A percentile compares a stretch with the other conserved stretches of the same genome.
Evolutionary conservation across 2,329 filamentous ascomycete genomes (phyloP).

Genomic region (Metarhizium robertsii): DNA sequence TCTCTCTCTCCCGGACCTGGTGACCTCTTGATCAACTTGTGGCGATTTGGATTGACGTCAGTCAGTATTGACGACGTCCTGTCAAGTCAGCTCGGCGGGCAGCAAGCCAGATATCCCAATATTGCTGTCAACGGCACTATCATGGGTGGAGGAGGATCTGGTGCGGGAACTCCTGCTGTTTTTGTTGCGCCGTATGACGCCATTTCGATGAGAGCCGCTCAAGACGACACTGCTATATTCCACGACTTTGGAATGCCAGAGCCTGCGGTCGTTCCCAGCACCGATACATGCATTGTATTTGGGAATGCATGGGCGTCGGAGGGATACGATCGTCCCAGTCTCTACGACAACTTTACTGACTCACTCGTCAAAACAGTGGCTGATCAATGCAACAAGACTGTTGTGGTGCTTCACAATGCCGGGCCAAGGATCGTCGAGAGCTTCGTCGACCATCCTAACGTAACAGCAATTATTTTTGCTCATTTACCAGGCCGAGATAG

Average conservation of each 20-base stretch:
- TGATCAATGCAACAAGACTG: constrained; percentile 47
- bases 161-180: constrained; percentile 35
- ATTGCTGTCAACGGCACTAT: constrained; percentile 34
- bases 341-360: constrained; percentile 59
- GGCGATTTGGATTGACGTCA: constrained; percentile 22
- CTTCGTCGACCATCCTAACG: constrained; percentile 54
- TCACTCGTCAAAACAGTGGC: constrained; percentile 48
- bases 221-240: constrained; percentile 47
- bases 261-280: constrained; percentile 37
- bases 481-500: constrained; percentile 57
- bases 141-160: constrained; percentile 36
- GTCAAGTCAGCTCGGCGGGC: constrained; percentile 15
- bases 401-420: constrained; percentile 56
- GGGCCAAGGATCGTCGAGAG: constrained; percentile 50
- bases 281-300: constrained; percentile 59
- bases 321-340: constrained; percentile 51
- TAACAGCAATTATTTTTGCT: constrained; percentile 54
- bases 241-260: constrained; percentile 44
- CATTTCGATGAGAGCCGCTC: constrained; percentile 37
- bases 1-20: constrained; percentile 28
- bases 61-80: background rate
- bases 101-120: background rate
- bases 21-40: constrained; percentile 20
- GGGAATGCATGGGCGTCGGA: constrained; percentile 64
- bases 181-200: constrained; percentile 47